Percentiles rank a stretch among this genome's conserved stretches.
These are phyloP conservation scores for Eudorina sp. DNA, from an alignment of 139 green algal species.

Conservation along the genomic window DNA sequence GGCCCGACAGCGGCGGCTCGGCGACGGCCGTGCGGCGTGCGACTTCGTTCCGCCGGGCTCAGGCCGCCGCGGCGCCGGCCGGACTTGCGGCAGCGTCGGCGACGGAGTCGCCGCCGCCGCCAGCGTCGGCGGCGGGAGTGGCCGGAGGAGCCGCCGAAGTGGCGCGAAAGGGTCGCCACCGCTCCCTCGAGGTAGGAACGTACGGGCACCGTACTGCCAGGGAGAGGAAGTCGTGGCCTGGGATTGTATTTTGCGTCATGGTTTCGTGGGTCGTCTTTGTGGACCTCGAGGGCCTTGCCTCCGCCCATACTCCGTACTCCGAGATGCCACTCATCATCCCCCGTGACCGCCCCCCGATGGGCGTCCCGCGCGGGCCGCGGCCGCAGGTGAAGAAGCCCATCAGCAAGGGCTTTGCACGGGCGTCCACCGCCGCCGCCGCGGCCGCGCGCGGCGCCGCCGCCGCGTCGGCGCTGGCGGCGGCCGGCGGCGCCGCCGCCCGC, in stretches of 20 bases:
- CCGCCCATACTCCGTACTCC: too few species aligned
- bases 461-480: background rate
- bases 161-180: background rate
- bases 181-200: background rate
- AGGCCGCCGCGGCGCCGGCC: background rate
- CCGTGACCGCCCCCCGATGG: too few species aligned
- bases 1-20: background rate
- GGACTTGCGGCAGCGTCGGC: background rate
- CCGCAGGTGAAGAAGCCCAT: conserved; percentile 24
- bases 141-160: background rate
- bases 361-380: too few species aligned
- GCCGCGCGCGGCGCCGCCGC: background rate
- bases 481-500: background rate
- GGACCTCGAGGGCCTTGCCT: too few species aligned
- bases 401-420: background rate
- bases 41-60: background rate
- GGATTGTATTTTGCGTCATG: too few species aligned
- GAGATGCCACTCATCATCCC: too few species aligned
- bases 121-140: background rate
- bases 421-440: background rate
- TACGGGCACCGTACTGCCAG: too few species aligned
- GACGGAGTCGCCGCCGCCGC: background rate
- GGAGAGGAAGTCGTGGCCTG: too few species aligned
- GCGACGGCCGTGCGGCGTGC: background rate
- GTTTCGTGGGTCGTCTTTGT: too few species aligned